Percentiles rank a stretch among this genome's conserved stretches.
Conservation (phyloP, 2,329 filamentous ascomycete genomes). For the Cytospora paraplurivora region DNA sequence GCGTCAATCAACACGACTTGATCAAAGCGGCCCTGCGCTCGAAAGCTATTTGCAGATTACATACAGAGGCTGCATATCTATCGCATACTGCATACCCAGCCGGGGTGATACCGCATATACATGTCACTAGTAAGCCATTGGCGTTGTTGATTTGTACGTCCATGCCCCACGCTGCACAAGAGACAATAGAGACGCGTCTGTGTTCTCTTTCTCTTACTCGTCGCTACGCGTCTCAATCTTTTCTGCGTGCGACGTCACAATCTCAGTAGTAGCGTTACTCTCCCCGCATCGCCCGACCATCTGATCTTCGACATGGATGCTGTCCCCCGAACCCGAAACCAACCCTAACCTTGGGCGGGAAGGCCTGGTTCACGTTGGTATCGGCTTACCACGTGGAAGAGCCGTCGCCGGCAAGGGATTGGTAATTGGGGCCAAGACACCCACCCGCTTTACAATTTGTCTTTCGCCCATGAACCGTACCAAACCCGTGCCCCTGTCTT, state of each 20-base stretch:
- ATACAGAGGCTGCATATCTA: conserved; percentile 13
- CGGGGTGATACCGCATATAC: conserved; percentile 9
- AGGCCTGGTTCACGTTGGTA: background rate
- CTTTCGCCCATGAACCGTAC: background rate
- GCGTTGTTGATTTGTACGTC: conserved; percentile 10
- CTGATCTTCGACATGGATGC: background rate
- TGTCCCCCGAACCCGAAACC: background rate
- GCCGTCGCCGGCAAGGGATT: background rate
- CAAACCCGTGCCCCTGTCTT: too few species aligned
- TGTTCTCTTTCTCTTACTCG: conserved; percentile 15
- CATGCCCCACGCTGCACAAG: background rate
- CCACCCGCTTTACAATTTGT: background rate
- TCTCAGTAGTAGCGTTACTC: background rate
- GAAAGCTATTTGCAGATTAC: background rate
- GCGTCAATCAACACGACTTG: conserved; percentile 7
- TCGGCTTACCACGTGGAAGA: background rate
- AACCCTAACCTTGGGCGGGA: background rate
- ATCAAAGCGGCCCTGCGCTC: background rate
- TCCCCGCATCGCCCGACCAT: background rate
- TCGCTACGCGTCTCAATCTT: conserved; percentile 7
- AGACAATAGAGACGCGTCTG: conserved; percentile 14
- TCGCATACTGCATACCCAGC: background rate
- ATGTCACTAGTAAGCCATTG: conserved; percentile 7
- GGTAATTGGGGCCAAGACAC: background rate
- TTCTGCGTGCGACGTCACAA: background rate